A percentile compares a stretch with the other conserved stretches of the same genome.
Evolutionary conservation across 768 basidiomycete species (phyloP).

Genomic region (Leccinellum rugosiceps): DNA sequence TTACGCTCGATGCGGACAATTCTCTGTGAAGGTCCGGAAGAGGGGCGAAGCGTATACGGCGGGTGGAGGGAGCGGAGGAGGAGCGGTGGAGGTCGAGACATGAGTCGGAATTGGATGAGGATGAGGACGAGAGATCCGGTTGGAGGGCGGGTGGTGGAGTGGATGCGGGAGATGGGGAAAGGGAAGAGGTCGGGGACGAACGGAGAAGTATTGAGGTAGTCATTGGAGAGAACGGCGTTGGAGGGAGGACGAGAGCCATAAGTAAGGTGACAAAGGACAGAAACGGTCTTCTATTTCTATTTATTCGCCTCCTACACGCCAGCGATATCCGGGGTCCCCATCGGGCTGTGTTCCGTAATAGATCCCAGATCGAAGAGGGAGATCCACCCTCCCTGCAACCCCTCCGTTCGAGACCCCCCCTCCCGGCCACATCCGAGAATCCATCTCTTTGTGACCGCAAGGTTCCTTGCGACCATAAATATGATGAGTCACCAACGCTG

Average conservation of each 20-base stretch:
- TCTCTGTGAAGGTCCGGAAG: conserved; percentile 72
- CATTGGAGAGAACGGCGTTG: conserved; percentile 7
- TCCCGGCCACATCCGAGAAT: too few relatives aligned
- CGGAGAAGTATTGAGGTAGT: conserved; percentile 23
- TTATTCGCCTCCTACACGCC: conserved; percentile 1
- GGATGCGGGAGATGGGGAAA: conserved; percentile 8
- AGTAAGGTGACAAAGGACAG: background rate
- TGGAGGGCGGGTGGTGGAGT: conserved; percentile 14
- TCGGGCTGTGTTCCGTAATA: conserved; percentile 15
- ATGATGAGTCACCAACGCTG: background rate
- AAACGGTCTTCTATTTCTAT: conserved; percentile 1
- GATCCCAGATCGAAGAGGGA: conserved; percentile 27
- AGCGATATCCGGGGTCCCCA: conserved; percentile 21
- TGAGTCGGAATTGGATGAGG: conserved; percentile 20
- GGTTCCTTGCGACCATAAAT: too few relatives aligned
- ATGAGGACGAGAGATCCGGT: conserved; percentile 11
- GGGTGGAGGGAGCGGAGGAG: conserved; percentile 13
- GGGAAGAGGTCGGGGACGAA: conserved; percentile 7
- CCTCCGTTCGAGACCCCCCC: too few relatives aligned
- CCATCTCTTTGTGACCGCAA: too few relatives aligned
- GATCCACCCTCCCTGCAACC: background rate
- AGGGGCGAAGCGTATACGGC: conserved; percentile 76
- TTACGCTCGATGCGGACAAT: conserved; percentile 7
- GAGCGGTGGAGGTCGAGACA: conserved; percentile 13
- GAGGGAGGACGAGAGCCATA: conserved; percentile 8